Evolutionary conservation across 768 basidiomycete genomes (phyloP), one percentile per base, ranked within the genome.

Genomic region (Hypholoma sublateritium): DNA sequence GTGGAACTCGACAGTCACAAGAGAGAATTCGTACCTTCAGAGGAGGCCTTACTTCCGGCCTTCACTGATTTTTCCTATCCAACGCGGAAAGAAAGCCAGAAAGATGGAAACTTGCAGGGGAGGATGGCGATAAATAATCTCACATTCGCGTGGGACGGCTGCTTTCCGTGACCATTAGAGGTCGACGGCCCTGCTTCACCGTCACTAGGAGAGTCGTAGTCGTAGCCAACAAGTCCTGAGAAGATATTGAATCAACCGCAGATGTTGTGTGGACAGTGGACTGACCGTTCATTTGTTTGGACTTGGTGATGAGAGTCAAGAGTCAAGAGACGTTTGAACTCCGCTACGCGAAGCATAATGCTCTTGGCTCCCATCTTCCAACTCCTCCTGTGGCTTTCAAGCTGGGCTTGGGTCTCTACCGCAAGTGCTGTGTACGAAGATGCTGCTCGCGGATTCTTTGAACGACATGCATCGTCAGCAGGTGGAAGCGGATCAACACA

Each of bases 11-110:
- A 11, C n/a, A 12, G n/a, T 55, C 39, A 21, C 67, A 70, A 48
- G 45, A 47, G 22, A 19, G 7, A 47, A 12, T 8, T 70, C 78
- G 59, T 55, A 84, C 82, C 62, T 52, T 79, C 82, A 71, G 78
- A 66, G 53, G 72, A 59, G 53, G 55, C 59, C 68, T 74, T 73
- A 60, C 63, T 57, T 53, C 64, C 63, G 36, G 60, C 55, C 68
- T 80, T 84, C 64, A 74, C 70, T 70, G 75, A 72, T 67, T 77
- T 79, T 77, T 85, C 86, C 87, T 88, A 79, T 76, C 84, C 83
- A 67, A 80, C 73, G 76, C 70, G 76, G 80, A 85, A 81, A 74
- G 56, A 71, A 69, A 77, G 80, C 81, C 76, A 83, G 75, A 76
- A 82, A 81, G 80, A 84, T 85, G 84, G 83, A 86, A 87, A 84